Base-by-base conservation (phyloP, 2,329 filamentous ascomycete species). In the Aciculosporium take region DNA sequence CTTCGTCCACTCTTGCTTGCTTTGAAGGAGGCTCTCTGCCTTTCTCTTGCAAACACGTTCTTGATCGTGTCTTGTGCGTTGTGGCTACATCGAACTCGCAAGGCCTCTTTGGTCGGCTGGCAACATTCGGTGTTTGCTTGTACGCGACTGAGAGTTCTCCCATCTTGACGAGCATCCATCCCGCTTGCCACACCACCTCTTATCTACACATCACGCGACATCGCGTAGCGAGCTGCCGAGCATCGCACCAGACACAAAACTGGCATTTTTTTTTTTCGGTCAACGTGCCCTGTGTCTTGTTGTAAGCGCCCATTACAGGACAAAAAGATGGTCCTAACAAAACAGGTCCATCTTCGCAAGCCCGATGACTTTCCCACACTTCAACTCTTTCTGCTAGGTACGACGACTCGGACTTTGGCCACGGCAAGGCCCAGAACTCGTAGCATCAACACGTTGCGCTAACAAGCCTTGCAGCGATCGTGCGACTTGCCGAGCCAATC, bases 401-500 rank as follows among this genome's bases (percentile, higher is more conserved):
- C 56, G 78, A 23, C 21, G 1, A 32, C 17, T 13, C 17, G 15
- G 15, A n/a, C 29, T 36, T 7, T 29, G n/a, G 2, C 7, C 8
- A 17, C 20, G 15, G 7, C 7, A 15, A 32, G 21, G 21, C n/a
- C 9, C 23, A 18, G 12, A 20, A 10, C n/a, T n/a, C n/a, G 10
- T 15, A 12, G 18, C 9, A 31, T 24, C 18, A 6, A 27, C 8
- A 3, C 3, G 17, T 28, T n/a, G n/a, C n/a, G 38, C 49, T 56
- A 43, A 55, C 47, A 25, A 28, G 17, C 47, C 30, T 4, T 5
- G 13, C 43, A 94, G 87, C 86, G 59, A 85, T 94, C 68, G 88
- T 93, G 56, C 85, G 88, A 48, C 76, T 95, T 50, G 84, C 87
- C 40, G 88, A 95, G 62, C 88, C 88, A 18, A 89, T 95, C 52